These are phyloP conservation scores for Gaultheria prostrata DNA, from an alignment of 148 eudicot species.

Conservation along the genomic window DNA sequence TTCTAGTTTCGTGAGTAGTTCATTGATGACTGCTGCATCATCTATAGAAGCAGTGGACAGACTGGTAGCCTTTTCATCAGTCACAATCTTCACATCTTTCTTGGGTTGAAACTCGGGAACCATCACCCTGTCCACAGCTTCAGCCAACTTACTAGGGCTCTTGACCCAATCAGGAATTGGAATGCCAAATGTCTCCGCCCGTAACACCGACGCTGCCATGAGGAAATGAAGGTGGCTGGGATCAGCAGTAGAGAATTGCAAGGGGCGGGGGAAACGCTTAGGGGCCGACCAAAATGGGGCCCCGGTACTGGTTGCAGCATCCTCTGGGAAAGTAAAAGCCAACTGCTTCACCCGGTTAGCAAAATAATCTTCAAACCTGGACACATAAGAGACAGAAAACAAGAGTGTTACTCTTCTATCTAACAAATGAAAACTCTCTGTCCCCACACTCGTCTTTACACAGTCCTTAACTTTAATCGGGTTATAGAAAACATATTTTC, in stretches of 20 bases:
- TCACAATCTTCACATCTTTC: constrained; percentile 72
- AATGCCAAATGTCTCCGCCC: constrained; percentile 89
- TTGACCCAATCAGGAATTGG: constrained; percentile 79
- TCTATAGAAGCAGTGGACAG: constrained; percentile 69
- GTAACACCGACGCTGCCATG: constrained; percentile 64
- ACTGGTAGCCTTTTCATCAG: constrained; percentile 80
- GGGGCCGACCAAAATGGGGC: constrained; percentile 98
- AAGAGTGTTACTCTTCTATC: not conserved
- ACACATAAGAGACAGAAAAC: constrained; percentile 6
- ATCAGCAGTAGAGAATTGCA: constrained; percentile 65
- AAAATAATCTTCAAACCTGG: constrained; percentile 92
- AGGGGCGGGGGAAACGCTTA: constrained; percentile 77
- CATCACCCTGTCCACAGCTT: constrained; percentile 61
- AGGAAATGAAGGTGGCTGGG: constrained; percentile 69
- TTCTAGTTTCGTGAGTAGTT: constrained; percentile 59
- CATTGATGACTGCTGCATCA: constrained; percentile 69
- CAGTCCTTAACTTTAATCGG: not conserved
- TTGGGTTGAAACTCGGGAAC: constrained; percentile 81
- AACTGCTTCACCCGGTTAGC: constrained; percentile 80
- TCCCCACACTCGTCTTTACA: not conserved
- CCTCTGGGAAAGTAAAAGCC: constrained; percentile 85
- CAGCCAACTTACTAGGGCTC: constrained; percentile 60
- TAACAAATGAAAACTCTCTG: not conserved
- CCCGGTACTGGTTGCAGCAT: constrained; percentile 84
- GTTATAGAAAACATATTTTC: not conserved